A percentile compares a stretch with the other conserved stretches of the same genome.
These are phyloP conservation scores for Fusarium gaditjirri DNA, from an alignment of 2,329 filamentous ascomycete species.

Conservation along the genomic window DNA sequence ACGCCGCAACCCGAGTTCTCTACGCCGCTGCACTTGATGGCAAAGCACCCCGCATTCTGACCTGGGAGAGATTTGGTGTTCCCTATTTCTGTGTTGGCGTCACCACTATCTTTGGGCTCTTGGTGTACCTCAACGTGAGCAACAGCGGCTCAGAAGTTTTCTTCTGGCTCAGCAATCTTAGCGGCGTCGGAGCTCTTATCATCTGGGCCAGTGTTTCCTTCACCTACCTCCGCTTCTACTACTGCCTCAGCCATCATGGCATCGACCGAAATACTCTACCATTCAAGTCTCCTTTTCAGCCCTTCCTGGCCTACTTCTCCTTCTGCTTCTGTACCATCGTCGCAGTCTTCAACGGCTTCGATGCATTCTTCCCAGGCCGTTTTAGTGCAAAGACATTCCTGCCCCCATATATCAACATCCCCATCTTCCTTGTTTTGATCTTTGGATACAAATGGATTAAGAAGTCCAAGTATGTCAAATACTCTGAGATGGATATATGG, in stretches of 20 bases:
- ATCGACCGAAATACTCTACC: slow-evolving; percentile 58
- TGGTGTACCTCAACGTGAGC: slow-evolving; percentile 41
- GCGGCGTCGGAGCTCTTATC: slow-evolving; percentile 16
- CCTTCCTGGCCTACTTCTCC: slow-evolving; percentile 72
- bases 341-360: slow-evolving; percentile 79
- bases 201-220: slow-evolving; percentile 65
- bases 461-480: slow-evolving; percentile 19
- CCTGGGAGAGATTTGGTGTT: slow-evolving; percentile 19
- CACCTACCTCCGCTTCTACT: slow-evolving; percentile 31
- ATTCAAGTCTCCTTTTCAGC: slow-evolving; percentile 64
- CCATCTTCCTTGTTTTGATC: slow-evolving; percentile 67
- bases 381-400: slow-evolving; percentile 73
- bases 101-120: background rate
- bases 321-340: slow-evolving; percentile 69
- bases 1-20: slow-evolving; percentile 75
- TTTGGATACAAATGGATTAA: slow-evolving; percentile 62
- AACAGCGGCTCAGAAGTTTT: slow-evolving; percentile 28
- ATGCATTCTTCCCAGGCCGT: slow-evolving; percentile 73
- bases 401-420: slow-evolving; percentile 71
- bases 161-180: slow-evolving; percentile 28
- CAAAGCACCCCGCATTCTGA: slow-evolving; percentile 58
- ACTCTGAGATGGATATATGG: slow-evolving; percentile 30
- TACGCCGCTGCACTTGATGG: slow-evolving; percentile 74
- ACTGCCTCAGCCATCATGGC: slow-evolving; percentile 63
- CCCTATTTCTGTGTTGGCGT: slow-evolving; percentile 22